Percentiles rank a stretch among this genome's conserved stretches.
These are phyloP conservation scores for Phytophthora foliorum DNA, from an alignment of 352 stramenopile species.

Conservation along the genomic window DNA sequence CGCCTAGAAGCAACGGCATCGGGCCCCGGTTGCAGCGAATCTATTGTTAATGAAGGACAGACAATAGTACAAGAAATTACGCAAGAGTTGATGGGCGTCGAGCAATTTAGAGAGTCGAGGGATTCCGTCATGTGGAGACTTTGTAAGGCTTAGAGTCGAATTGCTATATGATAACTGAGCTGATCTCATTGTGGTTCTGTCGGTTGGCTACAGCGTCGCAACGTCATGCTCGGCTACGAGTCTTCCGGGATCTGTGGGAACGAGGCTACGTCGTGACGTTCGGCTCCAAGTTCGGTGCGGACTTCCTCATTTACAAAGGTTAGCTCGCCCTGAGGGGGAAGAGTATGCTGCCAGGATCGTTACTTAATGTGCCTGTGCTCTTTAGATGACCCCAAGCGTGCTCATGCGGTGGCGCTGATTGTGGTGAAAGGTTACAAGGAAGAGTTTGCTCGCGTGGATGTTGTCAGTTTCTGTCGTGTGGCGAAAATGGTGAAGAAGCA, in stretches of 20 bases:
- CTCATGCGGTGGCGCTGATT: constrained; percentile 64
- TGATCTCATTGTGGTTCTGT: constrained; percentile 8
- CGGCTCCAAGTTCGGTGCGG: constrained; percentile 85
- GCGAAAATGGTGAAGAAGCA: constrained; percentile 84
- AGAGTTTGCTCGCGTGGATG: constrained; percentile 54
- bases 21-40: not conserved
- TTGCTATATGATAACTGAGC: not conserved
- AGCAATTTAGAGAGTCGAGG: not conserved
- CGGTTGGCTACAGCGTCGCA: constrained; percentile 31
- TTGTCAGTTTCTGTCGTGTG: constrained; percentile 73
- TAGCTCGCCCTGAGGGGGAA: not conserved
- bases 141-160: constrained; percentile 19
- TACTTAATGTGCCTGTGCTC: not conserved
- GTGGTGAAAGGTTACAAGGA: constrained; percentile 60
- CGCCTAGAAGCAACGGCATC: constrained; percentile 25
- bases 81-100: constrained; percentile 17
- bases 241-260: constrained; percentile 79
- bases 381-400: constrained; percentile 45
- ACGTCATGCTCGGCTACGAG: constrained; percentile 40
- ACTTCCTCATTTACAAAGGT: constrained; percentile 87
- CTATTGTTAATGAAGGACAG: not conserved
- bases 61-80: constrained; percentile 17
- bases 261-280: constrained; percentile 73
- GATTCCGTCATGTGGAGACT: constrained; percentile 28
- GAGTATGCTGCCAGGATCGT: not conserved